phyloP scores from a whole-genome alignment of 148 eudicot genomes.

The Arctostaphylos glauca region DNA sequence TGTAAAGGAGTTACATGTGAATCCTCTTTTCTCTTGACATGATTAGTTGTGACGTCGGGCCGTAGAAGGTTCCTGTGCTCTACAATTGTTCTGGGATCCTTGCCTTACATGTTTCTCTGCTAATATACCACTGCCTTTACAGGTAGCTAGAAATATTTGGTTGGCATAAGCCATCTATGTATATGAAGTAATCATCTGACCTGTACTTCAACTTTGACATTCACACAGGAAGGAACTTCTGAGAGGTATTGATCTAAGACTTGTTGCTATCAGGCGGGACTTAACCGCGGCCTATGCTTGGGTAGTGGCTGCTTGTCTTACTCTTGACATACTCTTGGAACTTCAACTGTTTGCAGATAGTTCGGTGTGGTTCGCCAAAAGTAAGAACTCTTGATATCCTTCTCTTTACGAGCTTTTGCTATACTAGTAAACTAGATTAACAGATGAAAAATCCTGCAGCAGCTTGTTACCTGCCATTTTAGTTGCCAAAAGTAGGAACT shows the following conservation, averaged over 20 bases:
- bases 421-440: not conserved
- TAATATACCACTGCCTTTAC: too few relatives aligned
- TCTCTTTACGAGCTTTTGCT: too few relatives aligned
- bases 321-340: conserved; percentile 56
- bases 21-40: too few relatives aligned
- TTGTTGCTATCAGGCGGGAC: conserved; percentile 68
- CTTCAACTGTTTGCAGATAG: conserved; percentile 75
- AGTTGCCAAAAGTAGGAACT: not conserved
- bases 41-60: not conserved
- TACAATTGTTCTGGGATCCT: not conserved
- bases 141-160: too few relatives aligned
- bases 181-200: not conserved
- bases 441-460: not conserved
- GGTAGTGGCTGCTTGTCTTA: conserved; percentile 84
- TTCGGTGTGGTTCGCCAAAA: conserved; percentile 80
- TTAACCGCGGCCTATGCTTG: conserved; percentile 56
- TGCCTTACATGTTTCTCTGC: too few relatives aligned
- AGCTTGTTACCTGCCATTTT: not conserved
- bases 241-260: conserved; percentile 84
- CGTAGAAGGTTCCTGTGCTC: not conserved
- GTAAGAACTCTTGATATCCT: conserved; percentile 36
- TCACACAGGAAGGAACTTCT: conserved; percentile 80
- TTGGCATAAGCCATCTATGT: not conserved
- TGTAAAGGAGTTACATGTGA: too few relatives aligned
- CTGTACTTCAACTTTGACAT: conserved; percentile 14